These are phyloP conservation scores for Curvularia sp. DNA, from an alignment of 2,329 filamentous ascomycete genomes.

Conservation along the genomic window DNA sequence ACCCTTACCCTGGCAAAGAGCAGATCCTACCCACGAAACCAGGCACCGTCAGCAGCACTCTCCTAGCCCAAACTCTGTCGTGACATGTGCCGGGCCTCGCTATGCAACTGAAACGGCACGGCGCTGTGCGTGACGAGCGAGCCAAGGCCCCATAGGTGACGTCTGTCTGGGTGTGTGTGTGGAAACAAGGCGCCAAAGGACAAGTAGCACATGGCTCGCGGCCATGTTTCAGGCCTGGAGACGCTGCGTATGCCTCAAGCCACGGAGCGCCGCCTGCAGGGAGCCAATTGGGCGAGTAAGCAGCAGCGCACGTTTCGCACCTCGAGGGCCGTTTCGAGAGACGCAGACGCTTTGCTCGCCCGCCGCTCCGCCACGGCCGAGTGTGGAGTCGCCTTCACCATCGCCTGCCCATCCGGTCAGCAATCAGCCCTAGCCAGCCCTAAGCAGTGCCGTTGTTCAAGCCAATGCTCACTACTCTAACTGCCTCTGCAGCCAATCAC, in stretches of 20 bases:
- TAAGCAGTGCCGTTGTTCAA: no score
- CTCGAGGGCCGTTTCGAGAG: conserved; percentile 12
- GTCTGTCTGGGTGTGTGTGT: background rate
- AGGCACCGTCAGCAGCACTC: no score
- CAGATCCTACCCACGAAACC: background rate
- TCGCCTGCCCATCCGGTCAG: conserved; percentile 28
- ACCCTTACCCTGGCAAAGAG: no score
- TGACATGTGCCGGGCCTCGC: conserved; percentile 10
- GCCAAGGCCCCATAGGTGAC: background rate
- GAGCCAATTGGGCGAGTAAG: conserved; percentile 19
- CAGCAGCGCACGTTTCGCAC: conserved; percentile 34
- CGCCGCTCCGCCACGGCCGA: conserved; percentile 10
- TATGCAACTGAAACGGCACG: conserved; percentile 1
- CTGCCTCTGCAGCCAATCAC: conserved; percentile 12
- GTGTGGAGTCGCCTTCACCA: background rate
- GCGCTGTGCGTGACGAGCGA: background rate
- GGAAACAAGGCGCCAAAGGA: conserved; percentile 11
- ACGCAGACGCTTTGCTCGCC: conserved; percentile 22
- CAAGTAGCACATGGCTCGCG: conserved; percentile 12
- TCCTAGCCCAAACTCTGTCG: background rate
- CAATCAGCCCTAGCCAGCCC: conserved; percentile 27
- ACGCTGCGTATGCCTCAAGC: background rate
- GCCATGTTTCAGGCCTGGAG: conserved; percentile 26
- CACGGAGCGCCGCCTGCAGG: conserved; percentile 5
- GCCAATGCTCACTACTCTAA: no score